Base-by-base conservation (phyloP, 495 filamentous ascomycete genomes). In the Cetradonia linearis region DNA sequence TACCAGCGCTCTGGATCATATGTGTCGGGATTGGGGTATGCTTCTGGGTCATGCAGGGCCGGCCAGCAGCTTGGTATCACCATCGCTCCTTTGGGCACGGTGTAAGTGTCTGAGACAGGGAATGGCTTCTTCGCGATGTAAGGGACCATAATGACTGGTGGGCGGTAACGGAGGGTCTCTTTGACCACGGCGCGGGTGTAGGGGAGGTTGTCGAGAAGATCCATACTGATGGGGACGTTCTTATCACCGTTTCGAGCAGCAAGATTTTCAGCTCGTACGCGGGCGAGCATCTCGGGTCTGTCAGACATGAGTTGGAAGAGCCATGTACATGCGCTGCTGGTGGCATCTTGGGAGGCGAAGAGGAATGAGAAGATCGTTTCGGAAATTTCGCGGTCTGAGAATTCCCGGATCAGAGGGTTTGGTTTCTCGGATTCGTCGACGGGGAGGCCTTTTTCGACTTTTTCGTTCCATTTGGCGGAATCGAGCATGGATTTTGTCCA, bases 301-400 rank as follows among this genome's bases (percentile, higher is more conserved):
- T 98, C 89, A 52, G 94, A 94, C 78, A 92, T 84, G 66, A 89
- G 80, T 72, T 98, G 93, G 81, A 96, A 95, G 63, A 97, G 74
- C 88, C 93, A 97, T 50, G 91, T 96, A 62, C 80, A 81, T 58
- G 94, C 94, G 61, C 88, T 91, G 72, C 86, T 91, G 58, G 93
- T 95, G 57, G 93, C 93, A 71, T 98, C 93, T 74, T 98, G 93
- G 36, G 90, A 95, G 53, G 94, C 93, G 74, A 98, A 98, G 56
- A 98, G 79, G 81, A 98, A 96, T 58, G 93, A 96, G 77, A 97
- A 95, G 63, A 98, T 66, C 11, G 94, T 97, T 78, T 93, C 89
- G 58, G 90, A 78, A 69, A 98, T 95, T 72, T 98, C 93, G 62
- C 83, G 89, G 67, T 98, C 87, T 72, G 82, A 84, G 74, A 98